These are phyloP conservation scores for Boletus pseudopeckii DNA, from an alignment of 768 basidiomycete genomes.

Conservation along the genomic window DNA sequence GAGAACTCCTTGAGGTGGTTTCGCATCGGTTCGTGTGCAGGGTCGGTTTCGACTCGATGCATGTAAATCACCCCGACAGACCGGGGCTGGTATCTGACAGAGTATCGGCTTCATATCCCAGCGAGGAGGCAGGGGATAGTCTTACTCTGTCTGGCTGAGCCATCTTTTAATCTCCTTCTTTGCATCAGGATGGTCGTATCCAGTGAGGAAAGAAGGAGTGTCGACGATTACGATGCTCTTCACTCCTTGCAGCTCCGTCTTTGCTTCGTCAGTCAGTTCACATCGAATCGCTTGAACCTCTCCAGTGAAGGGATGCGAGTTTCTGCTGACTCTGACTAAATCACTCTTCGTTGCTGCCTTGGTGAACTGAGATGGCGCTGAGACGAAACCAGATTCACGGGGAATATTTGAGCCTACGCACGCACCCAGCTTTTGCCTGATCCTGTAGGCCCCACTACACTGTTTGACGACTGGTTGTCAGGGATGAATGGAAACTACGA, in stretches of 20 bases:
- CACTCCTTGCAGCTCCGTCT: not conserved
- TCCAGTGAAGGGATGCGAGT: slow-evolving; percentile 2
- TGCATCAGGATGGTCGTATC: slow-evolving; percentile 1
- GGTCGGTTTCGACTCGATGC: slow-evolving; percentile 18
- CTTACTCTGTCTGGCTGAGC: not conserved
- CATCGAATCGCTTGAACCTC: slow-evolving; percentile 13
- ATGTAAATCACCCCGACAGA: slow-evolving; percentile 16
- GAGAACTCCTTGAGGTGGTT: slow-evolving; percentile 6
- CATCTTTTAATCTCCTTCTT: slow-evolving; percentile 1
- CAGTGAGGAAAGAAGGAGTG: slow-evolving; percentile 21
- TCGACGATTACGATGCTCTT: slow-evolving; percentile 19
- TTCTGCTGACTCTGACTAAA: not conserved
- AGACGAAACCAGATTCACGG: not conserved
- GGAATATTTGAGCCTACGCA: not conserved
- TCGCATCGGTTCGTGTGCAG: not conserved
- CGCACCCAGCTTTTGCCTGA: slow-evolving; percentile 22
- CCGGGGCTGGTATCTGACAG: slow-evolving; percentile 3
- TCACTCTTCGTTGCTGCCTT: slow-evolving; percentile 7
- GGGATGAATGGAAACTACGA: not conserved
- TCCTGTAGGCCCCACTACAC: slow-evolving; percentile 19
- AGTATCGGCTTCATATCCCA: not conserved
- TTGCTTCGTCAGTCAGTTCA: slow-evolving; percentile 10
- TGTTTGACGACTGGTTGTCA: not conserved
- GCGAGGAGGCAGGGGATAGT: not conserved
- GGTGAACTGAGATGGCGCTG: slow-evolving; percentile 7